phyloP scores from a whole-genome alignment of 2,329 filamentous ascomycete species.

The Ophiocordyceps camponoti-saundersi region DNA sequence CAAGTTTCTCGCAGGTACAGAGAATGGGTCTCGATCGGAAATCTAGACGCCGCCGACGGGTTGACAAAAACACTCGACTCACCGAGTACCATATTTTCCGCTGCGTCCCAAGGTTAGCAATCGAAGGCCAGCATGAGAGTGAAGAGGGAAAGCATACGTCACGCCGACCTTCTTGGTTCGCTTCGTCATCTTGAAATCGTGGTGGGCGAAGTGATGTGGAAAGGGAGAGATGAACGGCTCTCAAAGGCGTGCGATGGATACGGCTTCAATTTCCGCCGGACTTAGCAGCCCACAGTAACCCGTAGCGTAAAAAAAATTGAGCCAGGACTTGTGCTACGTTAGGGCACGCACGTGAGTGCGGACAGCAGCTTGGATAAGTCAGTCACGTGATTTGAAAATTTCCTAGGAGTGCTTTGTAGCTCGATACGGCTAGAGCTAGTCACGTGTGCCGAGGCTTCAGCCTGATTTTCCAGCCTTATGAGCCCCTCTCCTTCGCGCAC shows the following conservation, averaged over 20 bases:
- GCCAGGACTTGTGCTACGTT: neutral
- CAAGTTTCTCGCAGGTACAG: neutral
- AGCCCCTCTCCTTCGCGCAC: too few species aligned
- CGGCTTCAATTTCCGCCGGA: neutral
- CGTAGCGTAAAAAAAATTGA: neutral
- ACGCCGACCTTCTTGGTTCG: slow-evolving; percentile 96
- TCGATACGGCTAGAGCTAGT: too few species aligned
- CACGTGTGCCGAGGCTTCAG: too few species aligned
- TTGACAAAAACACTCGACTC: slow-evolving; percentile 22
- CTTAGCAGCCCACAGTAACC: neutral
- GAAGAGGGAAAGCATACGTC: slow-evolving; percentile 32
- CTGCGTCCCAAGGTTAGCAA: slow-evolving; percentile 16
- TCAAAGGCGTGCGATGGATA: neutral
- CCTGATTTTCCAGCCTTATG: too few species aligned
- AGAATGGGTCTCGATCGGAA: neutral
- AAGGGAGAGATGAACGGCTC: slow-evolving; percentile 11
- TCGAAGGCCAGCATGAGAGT: slow-evolving; percentile 1
- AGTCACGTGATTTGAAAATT: too few species aligned
- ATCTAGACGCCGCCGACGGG: neutral
- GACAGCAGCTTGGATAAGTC: too few species aligned
- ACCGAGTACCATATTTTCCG: slow-evolving; percentile 93
- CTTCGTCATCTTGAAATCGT: slow-evolving; percentile 65
- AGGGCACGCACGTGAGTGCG: neutral
- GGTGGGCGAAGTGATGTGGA: slow-evolving; percentile 15
- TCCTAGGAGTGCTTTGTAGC: too few species aligned